Evolutionary conservation across 2,329 filamentous ascomycete genomes (phyloP).

Genomic region (Sporothrix pseudoabietina): DNA sequence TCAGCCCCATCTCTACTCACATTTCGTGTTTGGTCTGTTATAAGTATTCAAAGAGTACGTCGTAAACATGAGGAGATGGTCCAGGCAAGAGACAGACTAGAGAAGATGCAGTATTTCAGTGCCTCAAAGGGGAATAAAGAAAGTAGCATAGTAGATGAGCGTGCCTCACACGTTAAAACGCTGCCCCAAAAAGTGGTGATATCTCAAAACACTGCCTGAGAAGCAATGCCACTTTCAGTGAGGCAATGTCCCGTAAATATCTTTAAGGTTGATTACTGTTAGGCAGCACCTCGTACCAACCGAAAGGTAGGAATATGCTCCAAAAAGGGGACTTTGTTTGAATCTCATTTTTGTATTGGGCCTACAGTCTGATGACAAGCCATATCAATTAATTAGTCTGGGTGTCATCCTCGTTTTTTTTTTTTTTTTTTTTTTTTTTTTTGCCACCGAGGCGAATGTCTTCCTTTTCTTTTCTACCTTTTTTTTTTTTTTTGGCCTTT

Average conservation of each 20-base stretch:
- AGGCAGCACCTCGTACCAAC: not conserved
- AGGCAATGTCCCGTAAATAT: not conserved
- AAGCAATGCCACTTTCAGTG: not conserved
- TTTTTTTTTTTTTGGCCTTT: not conserved
- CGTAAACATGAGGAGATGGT: not conserved
- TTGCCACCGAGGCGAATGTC: not conserved
- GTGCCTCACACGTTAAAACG: not conserved
- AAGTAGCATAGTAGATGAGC: not conserved
- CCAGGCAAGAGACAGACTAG: too few relatives aligned
- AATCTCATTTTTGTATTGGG: not conserved
- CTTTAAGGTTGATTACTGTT: not conserved
- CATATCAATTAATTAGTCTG: not conserved
- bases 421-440: not conserved
- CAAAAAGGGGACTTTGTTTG: too few relatives aligned
- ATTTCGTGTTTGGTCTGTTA: not conserved
- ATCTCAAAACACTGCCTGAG: not conserved
- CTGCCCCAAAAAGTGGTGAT: not conserved
- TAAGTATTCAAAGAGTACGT: not conserved
- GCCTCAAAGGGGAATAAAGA: not conserved
- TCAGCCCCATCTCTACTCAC: not conserved
- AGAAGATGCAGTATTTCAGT: too few relatives aligned
- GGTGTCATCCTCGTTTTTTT: not conserved
- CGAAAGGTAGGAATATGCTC: not conserved
- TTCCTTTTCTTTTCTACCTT: not conserved
- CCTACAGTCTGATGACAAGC: not conserved